Conservation (phyloP, 352 stramenopile genomes). For the Thalassiosira exigua region DNA sequence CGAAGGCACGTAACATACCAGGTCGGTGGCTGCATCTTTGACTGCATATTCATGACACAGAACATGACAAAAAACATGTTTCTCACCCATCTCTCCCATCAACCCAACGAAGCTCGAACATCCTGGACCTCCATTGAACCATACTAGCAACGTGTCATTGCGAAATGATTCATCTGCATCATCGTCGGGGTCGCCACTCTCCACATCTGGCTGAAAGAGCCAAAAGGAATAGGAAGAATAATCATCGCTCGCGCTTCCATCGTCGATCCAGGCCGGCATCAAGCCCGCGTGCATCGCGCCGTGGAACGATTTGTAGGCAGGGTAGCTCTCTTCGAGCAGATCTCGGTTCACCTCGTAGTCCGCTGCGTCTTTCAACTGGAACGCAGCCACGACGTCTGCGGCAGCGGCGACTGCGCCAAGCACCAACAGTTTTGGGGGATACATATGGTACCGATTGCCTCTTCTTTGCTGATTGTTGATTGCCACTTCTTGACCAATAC, state of each 20-base stretch:
- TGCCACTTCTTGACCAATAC: too few relatives aligned
- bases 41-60: too few relatives aligned
- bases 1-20: too few relatives aligned
- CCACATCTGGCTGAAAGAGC: slow-evolving; percentile 62
- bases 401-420: background rate
- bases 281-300: slow-evolving; percentile 68
- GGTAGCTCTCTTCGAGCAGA: slow-evolving; percentile 52
- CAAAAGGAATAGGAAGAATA: slow-evolving; percentile 72
- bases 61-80: slow-evolving; percentile 1
- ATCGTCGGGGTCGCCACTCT: slow-evolving; percentile 5
- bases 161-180: slow-evolving; percentile 45
- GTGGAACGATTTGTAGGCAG: slow-evolving; percentile 60
- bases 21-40: too few relatives aligned
- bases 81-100: slow-evolving; percentile 48
- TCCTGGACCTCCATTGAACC: slow-evolving; percentile 72
- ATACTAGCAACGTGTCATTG: slow-evolving; percentile 68
- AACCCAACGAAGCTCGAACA: slow-evolving; percentile 53
- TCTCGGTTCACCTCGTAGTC: slow-evolving; percentile 36
- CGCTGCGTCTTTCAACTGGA: slow-evolving; percentile 6
- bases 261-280: slow-evolving; percentile 51
- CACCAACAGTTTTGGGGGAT: background rate
- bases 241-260: slow-evolving; percentile 27
- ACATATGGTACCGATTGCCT: too few relatives aligned
- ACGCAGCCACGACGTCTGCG: background rate
- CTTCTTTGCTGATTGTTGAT: too few relatives aligned